Percentiles rank a stretch among this genome's conserved stretches.
phyloP scores from a whole-genome alignment of 83 land plant species.

The Isoetes engelmannii region DNA sequence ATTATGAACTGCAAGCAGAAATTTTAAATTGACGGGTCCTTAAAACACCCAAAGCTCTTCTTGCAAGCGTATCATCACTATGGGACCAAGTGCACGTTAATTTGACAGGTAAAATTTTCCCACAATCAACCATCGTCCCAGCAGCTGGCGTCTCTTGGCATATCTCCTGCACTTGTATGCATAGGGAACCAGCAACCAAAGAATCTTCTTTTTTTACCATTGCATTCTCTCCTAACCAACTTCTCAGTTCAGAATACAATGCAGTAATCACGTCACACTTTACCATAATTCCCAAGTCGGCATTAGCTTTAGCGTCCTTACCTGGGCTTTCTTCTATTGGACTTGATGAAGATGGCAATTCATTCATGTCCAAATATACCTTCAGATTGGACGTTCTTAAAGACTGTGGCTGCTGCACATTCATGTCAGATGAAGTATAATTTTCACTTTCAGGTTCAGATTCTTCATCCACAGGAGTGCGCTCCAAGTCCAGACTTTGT shows the following conservation, averaged over 20 bases:
- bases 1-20: too few species aligned
- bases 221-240: constrained; percentile 8
- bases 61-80: constrained; percentile 41
- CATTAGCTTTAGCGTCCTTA: constrained; percentile 4
- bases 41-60: constrained; percentile 7
- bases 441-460: constrained; percentile 6
- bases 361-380: constrained; percentile 23
- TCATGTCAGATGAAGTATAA: neutral
- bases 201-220: constrained; percentile 20
- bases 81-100: constrained; percentile 57
- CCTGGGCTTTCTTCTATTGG: constrained; percentile 16
- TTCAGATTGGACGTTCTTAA: neutral
- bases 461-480: constrained; percentile 24
- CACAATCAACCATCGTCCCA: neutral
- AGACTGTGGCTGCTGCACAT: constrained; percentile 13
- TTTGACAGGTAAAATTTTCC: constrained; percentile 8
- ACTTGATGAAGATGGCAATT: constrained; percentile 19
- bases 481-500: constrained; percentile 29
- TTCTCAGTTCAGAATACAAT: constrained; percentile 8
- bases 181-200: constrained; percentile 17
- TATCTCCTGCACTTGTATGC: neutral
- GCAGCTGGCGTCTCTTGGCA: neutral
- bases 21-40: neutral
- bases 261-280: constrained; percentile 7
- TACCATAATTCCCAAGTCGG: constrained; percentile 24